A percentile compares a stretch with the other conserved stretches of the same genome.
Evolutionary conservation across 1,284 basidiomycete species (phyloP).

Genomic region (Apiotrichum siamense): DNA sequence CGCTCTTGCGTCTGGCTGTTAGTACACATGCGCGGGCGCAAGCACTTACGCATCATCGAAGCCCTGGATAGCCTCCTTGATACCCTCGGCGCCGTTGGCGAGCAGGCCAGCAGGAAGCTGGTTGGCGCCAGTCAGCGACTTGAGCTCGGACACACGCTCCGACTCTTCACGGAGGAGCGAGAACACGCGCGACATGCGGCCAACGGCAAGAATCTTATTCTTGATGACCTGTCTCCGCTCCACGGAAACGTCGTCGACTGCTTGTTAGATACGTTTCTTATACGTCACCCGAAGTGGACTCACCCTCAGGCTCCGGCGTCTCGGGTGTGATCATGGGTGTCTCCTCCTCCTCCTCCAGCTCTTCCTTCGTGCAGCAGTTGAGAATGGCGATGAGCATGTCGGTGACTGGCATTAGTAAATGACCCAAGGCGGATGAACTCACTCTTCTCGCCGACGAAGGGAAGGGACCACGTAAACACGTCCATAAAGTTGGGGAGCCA

Average conservation of each 20-base stretch:
- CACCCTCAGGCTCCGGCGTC: constrained; percentile 30
- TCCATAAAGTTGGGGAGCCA: constrained; percentile 99
- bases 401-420: constrained; percentile 56
- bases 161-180: constrained; percentile 97
- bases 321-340: constrained; percentile 44
- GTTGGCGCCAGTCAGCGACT: constrained; percentile 72
- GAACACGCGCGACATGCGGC: constrained; percentile 93
- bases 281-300: constrained; percentile 6
- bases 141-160: constrained; percentile 94
- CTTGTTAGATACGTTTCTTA: neutral
- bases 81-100: constrained; percentile 85
- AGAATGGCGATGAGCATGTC: constrained; percentile 95
- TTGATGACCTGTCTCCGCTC: constrained; percentile 83
- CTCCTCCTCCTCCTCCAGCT: constrained; percentile 76
- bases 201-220: constrained; percentile 98
- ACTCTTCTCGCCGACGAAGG: constrained; percentile 98
- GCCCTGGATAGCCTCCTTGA: constrained; percentile 88
- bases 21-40: neutral
- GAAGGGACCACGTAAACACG: constrained; percentile 97
- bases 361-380: constrained; percentile 90
- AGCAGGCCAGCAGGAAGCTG: constrained; percentile 81
- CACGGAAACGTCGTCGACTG: constrained; percentile 52
- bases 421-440: constrained; percentile 31
- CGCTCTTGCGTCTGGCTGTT: constrained; percentile 72
- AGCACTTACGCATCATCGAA: constrained; percentile 88